These are phyloP conservation scores for Amphirosellinia nigrospora DNA, from an alignment of 495 filamentous ascomycete species.

Conservation along the genomic window DNA sequence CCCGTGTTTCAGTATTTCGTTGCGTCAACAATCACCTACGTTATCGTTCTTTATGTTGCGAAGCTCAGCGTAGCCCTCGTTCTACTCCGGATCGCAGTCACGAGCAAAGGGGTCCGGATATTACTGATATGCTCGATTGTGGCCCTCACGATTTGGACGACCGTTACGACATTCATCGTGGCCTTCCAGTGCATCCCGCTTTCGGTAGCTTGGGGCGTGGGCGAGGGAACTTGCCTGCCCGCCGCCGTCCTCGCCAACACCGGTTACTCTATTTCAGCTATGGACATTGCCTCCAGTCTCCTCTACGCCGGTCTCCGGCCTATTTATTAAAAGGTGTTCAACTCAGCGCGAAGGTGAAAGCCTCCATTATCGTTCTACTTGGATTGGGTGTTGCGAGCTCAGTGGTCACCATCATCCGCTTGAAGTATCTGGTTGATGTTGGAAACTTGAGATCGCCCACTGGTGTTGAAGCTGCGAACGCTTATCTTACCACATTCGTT, in stretches of 20 bases:
- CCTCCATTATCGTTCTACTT: slow-evolving; percentile 23
- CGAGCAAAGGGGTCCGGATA: slow-evolving; percentile 20
- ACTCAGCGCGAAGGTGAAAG: slow-evolving; percentile 21
- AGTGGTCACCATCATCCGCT: slow-evolving; percentile 24
- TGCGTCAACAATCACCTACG: slow-evolving; percentile 26
- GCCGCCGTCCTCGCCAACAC: slow-evolving; percentile 26
- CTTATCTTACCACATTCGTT: slow-evolving; percentile 26
- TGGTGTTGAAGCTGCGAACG: slow-evolving; percentile 22
- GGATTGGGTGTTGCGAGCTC: slow-evolving; percentile 27
- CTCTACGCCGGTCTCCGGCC: slow-evolving; percentile 23
- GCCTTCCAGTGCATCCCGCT: slow-evolving; percentile 25
- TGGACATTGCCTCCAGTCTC: slow-evolving; percentile 25
- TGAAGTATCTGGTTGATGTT: slow-evolving; percentile 26
- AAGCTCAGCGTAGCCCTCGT: slow-evolving; percentile 28
- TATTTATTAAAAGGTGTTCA: slow-evolving; percentile 23
- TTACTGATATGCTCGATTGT: slow-evolving; percentile 21
- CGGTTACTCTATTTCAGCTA: slow-evolving; percentile 25
- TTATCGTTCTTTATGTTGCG: slow-evolving; percentile 23
- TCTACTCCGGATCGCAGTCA: slow-evolving; percentile 24
- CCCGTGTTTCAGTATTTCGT: slow-evolving; percentile 17
- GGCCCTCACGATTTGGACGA: slow-evolving; percentile 23
- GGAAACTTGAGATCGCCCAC: slow-evolving; percentile 20
- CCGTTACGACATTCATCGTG: slow-evolving; percentile 23
- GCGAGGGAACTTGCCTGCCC: slow-evolving; percentile 22
- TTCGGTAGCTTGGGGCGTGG: slow-evolving; percentile 20